Evolutionary conservation across 768 basidiomycete genomes (phyloP).

Genomic region (Leccinellum albellum): DNA sequence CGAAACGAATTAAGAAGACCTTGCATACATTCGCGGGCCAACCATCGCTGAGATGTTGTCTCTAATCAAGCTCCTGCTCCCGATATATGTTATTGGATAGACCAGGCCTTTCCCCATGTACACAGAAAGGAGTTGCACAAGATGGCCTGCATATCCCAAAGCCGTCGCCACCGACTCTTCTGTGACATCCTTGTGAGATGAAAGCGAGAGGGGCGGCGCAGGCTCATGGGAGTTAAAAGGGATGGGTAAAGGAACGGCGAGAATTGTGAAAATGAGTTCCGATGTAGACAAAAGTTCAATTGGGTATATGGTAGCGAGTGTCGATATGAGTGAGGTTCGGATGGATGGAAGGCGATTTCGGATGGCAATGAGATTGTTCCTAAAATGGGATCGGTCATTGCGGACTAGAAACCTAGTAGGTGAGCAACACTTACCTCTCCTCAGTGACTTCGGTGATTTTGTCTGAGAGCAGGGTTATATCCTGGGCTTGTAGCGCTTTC

Average conservation of each 20-base stretch:
- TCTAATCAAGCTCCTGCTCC: conserved; percentile 85
- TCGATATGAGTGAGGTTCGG: conserved; percentile 63
- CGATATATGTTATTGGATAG: conserved; percentile 88
- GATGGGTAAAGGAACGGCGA: conserved; percentile 87
- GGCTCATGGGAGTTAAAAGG: conserved; percentile 71
- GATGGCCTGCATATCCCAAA: conserved; percentile 85
- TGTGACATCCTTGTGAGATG: conserved; percentile 64
- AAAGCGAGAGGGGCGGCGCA: conserved; percentile 72
- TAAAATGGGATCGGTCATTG: conserved; percentile 29
- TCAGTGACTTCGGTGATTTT: conserved; percentile 34
- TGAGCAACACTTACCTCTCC: conserved; percentile 34
- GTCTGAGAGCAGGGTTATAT: conserved; percentile 22
- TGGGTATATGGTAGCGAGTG: conserved; percentile 77
- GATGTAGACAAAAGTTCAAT: conserved; percentile 83
- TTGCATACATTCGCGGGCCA: conserved; percentile 84
- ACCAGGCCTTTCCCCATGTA: conserved; percentile 74
- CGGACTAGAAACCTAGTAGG: conserved; percentile 4
- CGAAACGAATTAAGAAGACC: not conserved
- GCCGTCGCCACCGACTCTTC: conserved; percentile 89
- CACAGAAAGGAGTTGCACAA: conserved; percentile 75
- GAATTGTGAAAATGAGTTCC: conserved; percentile 85
- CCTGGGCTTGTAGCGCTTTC: conserved; percentile 35
- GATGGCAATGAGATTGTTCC: conserved; percentile 45
- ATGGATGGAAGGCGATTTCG: conserved; percentile 47
- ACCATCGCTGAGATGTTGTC: conserved; percentile 95